Percentiles rank a stretch among this genome's conserved stretches.
Conservation (phyloP, 2,329 filamentous ascomycete genomes). For the Monosporascus sp. region DNA sequence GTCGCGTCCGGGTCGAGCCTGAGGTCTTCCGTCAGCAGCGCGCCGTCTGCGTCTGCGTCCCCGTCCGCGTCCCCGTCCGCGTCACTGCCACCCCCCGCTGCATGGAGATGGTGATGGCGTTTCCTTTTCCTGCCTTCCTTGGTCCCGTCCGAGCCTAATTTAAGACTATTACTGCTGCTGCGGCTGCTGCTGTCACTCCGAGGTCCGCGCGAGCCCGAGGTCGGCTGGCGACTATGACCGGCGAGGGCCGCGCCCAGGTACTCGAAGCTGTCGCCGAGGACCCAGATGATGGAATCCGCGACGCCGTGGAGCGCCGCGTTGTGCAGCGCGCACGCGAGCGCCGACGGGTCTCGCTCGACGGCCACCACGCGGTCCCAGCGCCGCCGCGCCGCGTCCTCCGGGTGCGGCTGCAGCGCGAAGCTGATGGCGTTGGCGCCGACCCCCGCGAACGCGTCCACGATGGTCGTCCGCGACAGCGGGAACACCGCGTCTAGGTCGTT, state of each 20-base stretch:
- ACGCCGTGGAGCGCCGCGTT: constrained; percentile 87
- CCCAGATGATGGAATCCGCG: constrained; percentile 70
- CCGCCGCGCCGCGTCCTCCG: constrained; percentile 40
- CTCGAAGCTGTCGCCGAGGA: constrained; percentile 82
- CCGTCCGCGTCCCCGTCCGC: constrained; percentile 2
- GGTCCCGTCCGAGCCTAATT: constrained; percentile 3
- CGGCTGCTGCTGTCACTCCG: neutral
- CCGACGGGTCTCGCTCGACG: constrained; percentile 77
- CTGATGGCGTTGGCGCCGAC: constrained; percentile 92
- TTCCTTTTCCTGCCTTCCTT: neutral
- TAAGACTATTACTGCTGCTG: neutral
- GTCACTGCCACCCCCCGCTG: neutral
- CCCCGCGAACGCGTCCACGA: constrained; percentile 88
- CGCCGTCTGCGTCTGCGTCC: constrained; percentile 3
- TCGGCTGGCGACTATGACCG: constrained; percentile 31
- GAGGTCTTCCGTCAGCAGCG: constrained; percentile 27
- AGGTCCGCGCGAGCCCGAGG: constrained; percentile 5
- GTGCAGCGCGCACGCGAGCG: constrained; percentile 84
- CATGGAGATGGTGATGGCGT: neutral
- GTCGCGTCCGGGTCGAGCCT: constrained; percentile 37
- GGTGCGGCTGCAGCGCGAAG: constrained; percentile 59
- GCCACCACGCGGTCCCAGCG: constrained; percentile 82
- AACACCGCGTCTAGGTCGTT: constrained; percentile 58
- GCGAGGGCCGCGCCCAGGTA: constrained; percentile 45
- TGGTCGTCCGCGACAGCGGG: constrained; percentile 37